Base-by-base conservation (phyloP, 768 basidiomycete genomes). In the Leucogyrophana mollusca region DNA sequence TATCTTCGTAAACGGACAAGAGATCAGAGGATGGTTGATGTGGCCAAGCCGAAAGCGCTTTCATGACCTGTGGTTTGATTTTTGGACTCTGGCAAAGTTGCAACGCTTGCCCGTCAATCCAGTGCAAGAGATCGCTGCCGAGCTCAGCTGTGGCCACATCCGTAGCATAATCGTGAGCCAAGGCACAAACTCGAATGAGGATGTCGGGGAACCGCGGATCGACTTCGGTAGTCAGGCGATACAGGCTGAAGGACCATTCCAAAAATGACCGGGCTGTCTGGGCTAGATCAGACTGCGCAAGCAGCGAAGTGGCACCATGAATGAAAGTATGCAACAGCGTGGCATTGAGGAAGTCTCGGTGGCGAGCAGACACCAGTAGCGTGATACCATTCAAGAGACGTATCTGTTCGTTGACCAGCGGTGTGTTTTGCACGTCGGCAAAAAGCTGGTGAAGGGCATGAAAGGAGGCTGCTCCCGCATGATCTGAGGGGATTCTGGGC, bases 341-440 rank as follows among this genome's bases (percentile, higher is more conserved):
- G 0, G 69, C 54, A 40, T 87, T 76, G 14, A 69, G 62, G 58
- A 90, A 83, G 36, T 78, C 73, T 21, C 73, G 60, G 36, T 71
- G 62, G 47, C 80, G 77, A 33, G 78, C 73, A 3, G 92, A 74
- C 36, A 92, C 73, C 76, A 90, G 85, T 22, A 97, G 65, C 21
- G 80, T 80, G 36, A 95, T 67, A 2, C 81, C 78, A 45, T 90
- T 85, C 33, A 94, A 58, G 22, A 85, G 68, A 10, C 94, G 82
- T 33, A 82, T 64, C 59, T 94, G 90, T 60, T 95, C 91, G 60
- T 90, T 89, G 50, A 95, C 77, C 32, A 96, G 73, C 16, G 84
- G 84, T 0, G 82, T 80, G 9, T 67, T 62, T 47, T 88, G 78
- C 8, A 92, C 67, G 33, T 76, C 73, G 4, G 82, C 74, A 51